Conservation (phyloP, 768 basidiomycete genomes). For the Trametes coccinea region DNA sequence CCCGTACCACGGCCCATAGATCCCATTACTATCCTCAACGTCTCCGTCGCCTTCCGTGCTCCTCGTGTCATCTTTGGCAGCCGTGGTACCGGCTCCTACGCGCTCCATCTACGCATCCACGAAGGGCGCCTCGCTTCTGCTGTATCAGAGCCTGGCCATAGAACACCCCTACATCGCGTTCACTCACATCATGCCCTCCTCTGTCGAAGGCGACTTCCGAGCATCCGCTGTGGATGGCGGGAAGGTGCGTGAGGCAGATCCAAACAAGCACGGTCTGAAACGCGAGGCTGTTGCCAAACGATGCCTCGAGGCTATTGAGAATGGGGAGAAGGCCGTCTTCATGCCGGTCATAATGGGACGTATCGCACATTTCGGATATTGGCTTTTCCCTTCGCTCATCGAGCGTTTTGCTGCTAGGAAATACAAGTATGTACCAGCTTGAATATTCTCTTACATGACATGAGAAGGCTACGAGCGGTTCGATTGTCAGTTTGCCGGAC, state of each 20-base stretch:
- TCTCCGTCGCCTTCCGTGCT: slow-evolving; percentile 73
- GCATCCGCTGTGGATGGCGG: slow-evolving; percentile 72
- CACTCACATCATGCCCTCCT: slow-evolving; percentile 61
- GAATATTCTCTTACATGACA: neutral
- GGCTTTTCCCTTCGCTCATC: slow-evolving; percentile 59
- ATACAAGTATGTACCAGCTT: slow-evolving; percentile 51
- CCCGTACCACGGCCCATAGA: slow-evolving; percentile 42
- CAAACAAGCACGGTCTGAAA: slow-evolving; percentile 59
- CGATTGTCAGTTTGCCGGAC: neutral
- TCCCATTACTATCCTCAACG: slow-evolving; percentile 68
- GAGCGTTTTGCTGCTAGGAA: slow-evolving; percentile 62
- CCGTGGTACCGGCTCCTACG: slow-evolving; percentile 82
- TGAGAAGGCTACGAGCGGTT: too few species aligned
- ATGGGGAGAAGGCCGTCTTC: slow-evolving; percentile 55
- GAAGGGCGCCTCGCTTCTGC: slow-evolving; percentile 75
- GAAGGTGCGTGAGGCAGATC: slow-evolving; percentile 45
- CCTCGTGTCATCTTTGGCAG: slow-evolving; percentile 76
- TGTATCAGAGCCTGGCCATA: slow-evolving; percentile 78
- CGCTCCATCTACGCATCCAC: slow-evolving; percentile 82
- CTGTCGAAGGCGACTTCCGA: slow-evolving; percentile 79
- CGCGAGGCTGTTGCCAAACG: slow-evolving; percentile 57
- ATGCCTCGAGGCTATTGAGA: slow-evolving; percentile 63
- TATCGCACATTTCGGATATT: slow-evolving; percentile 58
- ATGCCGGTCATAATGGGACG: slow-evolving; percentile 50
- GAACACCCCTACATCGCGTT: slow-evolving; percentile 74